Base-by-base conservation (phyloP, 2,329 filamentous ascomycete genomes). In the Pyrenophora teres region DNA sequence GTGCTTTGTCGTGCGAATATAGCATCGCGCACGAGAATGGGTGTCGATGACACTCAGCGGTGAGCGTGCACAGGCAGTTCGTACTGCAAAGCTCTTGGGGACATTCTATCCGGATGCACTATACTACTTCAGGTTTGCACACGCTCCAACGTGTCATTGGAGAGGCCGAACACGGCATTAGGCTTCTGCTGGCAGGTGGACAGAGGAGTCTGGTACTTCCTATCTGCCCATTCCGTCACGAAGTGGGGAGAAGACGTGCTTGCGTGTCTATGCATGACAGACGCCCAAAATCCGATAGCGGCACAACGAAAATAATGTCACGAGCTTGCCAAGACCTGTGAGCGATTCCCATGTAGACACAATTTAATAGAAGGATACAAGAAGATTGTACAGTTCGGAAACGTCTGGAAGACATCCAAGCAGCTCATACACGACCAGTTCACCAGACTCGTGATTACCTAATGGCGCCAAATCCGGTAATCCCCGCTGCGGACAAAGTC, bases 241-340 rank as follows among this genome's bases (percentile, higher is more conserved):
- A 40, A 52, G 64, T 61, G 66, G 66, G 61, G 65, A 54, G 57
- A 69, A 70, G 67, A 59, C 67, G 67, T 70, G 65, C 63, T 70
- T 54, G 44, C 46, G 38, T 21, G 44, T 38, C 23, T 31, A 45
- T 50, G 50, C 42, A 41, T 18, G 36, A 35, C 47, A 45, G 52
- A 40, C 50, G 15, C 27, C 39, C 50, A 45, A 59, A 56, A 30
- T 30, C 27, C 27, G 27, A 30, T 30, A 53, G 37, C 50, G 54
- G 50, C 27, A 30, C 9, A 31, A n/a, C 44, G 56, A 61, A 54
- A 55, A 59, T 49, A 50, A 43, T 40, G 27, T 16, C 40, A 50
- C 18, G 35, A 21, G 40, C 12, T 30, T 25, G 32, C 13, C 27
- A 39, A 39, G 12, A 18, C 37, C 10, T 12, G 27, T 12, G 27